These are phyloP conservation scores for Bromus sterilis DNA, from an alignment of 176 grass and related monocot genomes.

Conservation along the genomic window DNA sequence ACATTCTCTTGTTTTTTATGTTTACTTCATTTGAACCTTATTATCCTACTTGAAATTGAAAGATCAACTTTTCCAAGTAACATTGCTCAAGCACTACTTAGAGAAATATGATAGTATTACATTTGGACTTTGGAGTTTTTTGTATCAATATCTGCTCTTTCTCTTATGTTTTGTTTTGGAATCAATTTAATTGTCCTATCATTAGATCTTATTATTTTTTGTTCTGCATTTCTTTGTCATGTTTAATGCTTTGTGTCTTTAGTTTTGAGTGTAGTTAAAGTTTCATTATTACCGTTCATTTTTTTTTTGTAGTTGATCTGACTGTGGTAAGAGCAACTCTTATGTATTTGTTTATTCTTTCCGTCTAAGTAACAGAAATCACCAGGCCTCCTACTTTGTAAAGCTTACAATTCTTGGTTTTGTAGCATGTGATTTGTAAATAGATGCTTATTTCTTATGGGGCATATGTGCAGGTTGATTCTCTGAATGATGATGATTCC, in stretches of 20 bases:
- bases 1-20: background rate
- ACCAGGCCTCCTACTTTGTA: background rate
- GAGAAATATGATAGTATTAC: background rate
- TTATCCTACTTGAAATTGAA: background rate
- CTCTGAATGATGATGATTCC: constrained; percentile 11
- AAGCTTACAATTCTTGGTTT: constrained; percentile 1
- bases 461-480: constrained; percentile 29
- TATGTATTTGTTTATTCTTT: background rate
- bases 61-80: background rate
- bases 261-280: background rate
- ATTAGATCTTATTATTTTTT: background rate
- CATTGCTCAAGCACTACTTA: background rate
- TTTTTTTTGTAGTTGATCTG: background rate
- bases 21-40: constrained; percentile 10
- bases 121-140: background rate
- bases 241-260: background rate
- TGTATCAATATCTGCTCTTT: background rate
- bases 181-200: background rate
- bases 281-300: background rate
- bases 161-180: background rate
- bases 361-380: background rate
- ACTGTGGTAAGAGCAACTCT: background rate
- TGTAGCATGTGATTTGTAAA: background rate
- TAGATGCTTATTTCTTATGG: constrained; percentile 4
- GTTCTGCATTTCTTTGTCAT: background rate